These are phyloP conservation scores for Talaromyces funiculosus DNA, from an alignment of 2,329 filamentous ascomycete genomes.

Conservation along the genomic window DNA sequence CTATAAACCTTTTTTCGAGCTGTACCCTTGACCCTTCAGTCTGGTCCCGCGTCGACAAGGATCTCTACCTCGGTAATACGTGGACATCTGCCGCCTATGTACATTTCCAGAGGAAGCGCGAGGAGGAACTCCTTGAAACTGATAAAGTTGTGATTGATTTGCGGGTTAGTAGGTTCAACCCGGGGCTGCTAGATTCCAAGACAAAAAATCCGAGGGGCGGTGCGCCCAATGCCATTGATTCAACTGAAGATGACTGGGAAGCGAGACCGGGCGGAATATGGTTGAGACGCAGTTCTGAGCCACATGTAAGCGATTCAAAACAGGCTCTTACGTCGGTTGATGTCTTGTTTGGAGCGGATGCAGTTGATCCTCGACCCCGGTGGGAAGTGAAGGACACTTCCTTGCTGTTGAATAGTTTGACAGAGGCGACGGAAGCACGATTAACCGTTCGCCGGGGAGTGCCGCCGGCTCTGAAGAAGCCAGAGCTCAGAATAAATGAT, in stretches of 20 bases:
- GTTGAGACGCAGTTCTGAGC: slow-evolving; percentile 69
- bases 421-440: slow-evolving; percentile 61
- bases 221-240: slow-evolving; percentile 52
- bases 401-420: slow-evolving; percentile 61
- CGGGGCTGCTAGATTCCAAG: slow-evolving; percentile 36
- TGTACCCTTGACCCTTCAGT: slow-evolving; percentile 66
- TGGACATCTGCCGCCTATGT: slow-evolving; percentile 75
- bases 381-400: slow-evolving; percentile 76
- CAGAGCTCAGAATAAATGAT: slow-evolving; percentile 70
- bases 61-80: slow-evolving; percentile 70
- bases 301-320: slow-evolving; percentile 68
- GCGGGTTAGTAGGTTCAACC: slow-evolving; percentile 66
- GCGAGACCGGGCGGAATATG: slow-evolving; percentile 70
- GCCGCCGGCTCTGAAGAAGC: slow-evolving; percentile 59
- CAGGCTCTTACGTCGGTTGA: slow-evolving; percentile 74
- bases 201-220: slow-evolving; percentile 19
- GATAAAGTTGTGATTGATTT: slow-evolving; percentile 79
- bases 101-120: slow-evolving; percentile 75
- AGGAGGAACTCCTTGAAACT: slow-evolving; percentile 68
- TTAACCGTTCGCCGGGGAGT: slow-evolving; percentile 72
- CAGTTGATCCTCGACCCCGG: slow-evolving; percentile 77
- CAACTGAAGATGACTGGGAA: slow-evolving; percentile 67
- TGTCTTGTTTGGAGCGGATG: slow-evolving; percentile 83
- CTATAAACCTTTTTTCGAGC: slow-evolving; percentile 65
- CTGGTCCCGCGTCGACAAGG: slow-evolving; percentile 86